phyloP scores from a whole-genome alignment of 1,139 yeast genomes.

The Spencermartinsiella ligniputridi region DNA sequence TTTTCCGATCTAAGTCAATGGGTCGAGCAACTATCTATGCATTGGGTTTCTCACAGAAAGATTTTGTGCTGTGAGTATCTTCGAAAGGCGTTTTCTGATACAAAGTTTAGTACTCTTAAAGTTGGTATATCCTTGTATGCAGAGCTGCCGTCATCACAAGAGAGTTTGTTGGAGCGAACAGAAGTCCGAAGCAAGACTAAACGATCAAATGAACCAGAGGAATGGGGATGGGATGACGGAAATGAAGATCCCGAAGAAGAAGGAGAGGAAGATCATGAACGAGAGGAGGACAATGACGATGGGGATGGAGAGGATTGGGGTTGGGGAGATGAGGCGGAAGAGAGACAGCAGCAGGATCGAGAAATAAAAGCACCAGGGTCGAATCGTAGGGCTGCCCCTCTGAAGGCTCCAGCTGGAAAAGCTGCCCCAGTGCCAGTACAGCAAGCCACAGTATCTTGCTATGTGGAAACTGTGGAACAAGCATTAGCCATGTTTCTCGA shows the following conservation, averaged over 20 bases:
- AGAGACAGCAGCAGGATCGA: neutral
- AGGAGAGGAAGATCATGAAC: conserved; percentile 12
- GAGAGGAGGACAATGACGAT: conserved; percentile 11
- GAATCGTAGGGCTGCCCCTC: no score
- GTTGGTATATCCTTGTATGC: neutral
- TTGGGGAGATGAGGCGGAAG: conserved; percentile 28
- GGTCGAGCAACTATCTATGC: conserved; percentile 21
- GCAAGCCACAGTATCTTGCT: neutral
- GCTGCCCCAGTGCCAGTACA: neutral
- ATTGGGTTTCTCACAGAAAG: conserved; percentile 24
- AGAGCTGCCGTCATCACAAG: neutral
- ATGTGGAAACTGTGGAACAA: neutral
- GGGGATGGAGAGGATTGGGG: conserved; percentile 27
- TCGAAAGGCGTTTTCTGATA: conserved; percentile 11
- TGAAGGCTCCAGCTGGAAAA: no score
- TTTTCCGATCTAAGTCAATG: conserved; percentile 23
- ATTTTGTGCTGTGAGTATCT: conserved; percentile 19
- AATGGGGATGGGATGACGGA: conserved; percentile 25
- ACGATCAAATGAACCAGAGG: conserved; percentile 9
- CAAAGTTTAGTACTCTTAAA: neutral
- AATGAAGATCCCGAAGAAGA: conserved; percentile 17
- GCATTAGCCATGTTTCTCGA: neutral
- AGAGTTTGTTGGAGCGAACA: neutral
- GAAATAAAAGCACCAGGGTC: neutral
- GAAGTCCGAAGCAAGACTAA: neutral